Base-by-base conservation (phyloP, 2,329 filamentous ascomycete genomes). In the Sclerotinia trifoliorum region DNA sequence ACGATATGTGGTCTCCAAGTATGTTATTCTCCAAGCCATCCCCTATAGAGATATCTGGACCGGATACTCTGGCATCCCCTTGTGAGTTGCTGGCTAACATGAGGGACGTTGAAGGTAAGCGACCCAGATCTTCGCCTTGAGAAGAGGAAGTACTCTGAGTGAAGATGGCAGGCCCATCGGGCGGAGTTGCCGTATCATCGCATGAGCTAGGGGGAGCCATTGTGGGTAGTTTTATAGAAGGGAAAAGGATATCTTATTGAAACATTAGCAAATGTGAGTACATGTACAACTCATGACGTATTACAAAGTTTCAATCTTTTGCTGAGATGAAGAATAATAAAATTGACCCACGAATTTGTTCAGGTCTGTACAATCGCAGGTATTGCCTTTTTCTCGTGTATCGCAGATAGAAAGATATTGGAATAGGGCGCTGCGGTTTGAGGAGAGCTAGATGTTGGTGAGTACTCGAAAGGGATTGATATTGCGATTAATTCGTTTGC, bases 201-300 rank as follows among this genome's bases (percentile, higher is more conserved):
- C 70, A 70, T 35, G 72, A 75, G 58, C 71, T 72, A 66, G 72
- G 68, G 21, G 74, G 75, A 67, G 73, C 71, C 75, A 75, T 76
- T 13, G 21, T 10, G 26, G 26, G 21, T 51, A 17, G 11, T 26
- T n/a, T 21, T 51, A 15, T 7, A 11, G 26, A 39, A 29, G 51
- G 60, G 15, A 1, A 57, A 17, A 17, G 10, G 10, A 26, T 26
- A 24, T 52, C 46, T 39, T 42, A 26, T 63, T 1, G 8, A 39
- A 26, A 51, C 3, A 51, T 63, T 51, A 63, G 60, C 60, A 63
- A 52, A 51, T 63, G n/a, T 51, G 46, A 39, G 60, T 21, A 39
- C n/a, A 39, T 51, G 29, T 5, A 51, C 5, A 24, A 42, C 29
- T 26, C 21, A 51, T 42, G 48, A 51, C 15, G 29, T 52, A 51